Evolutionary conservation across 257 asterid genomes (phyloP), one percentile per base, ranked within the genome.

Genomic region (Ophiorrhiza pumila): DNA sequence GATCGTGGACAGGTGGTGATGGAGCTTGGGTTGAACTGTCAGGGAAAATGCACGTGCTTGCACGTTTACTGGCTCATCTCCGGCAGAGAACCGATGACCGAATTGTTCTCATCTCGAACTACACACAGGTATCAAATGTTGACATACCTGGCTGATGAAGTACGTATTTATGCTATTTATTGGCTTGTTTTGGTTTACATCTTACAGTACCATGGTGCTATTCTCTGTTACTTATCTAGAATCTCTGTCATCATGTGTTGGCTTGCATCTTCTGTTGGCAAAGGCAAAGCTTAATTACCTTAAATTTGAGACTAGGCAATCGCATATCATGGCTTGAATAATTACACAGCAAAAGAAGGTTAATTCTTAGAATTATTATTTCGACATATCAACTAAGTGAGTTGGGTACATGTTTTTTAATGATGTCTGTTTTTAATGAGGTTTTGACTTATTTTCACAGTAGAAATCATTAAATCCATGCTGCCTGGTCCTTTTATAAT

Each of bases 21-120:
- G 99, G 99, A 62, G 71, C 85, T 69, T 94, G 99, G 99, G 96
- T 94, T 82, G 97, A 94, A 82, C 85, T 94, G 79, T 94, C 99
- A 1, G 99, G 99, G 80, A 94, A 94, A 90, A 94, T 94, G 97
- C 93, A 91, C 42, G 95, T 94, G 71, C 86, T 94, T 80, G 95
- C 99, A 73, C 91, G 97, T 57, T 83, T 94, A 79, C 95, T 94
- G 74, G 95, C 92, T 81, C 97, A 90, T 66, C 97, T 94, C 71
- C 95, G 92, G 53, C 92, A 85, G 68, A 86, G 80, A 86, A 94
- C 97, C 47, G 96, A 91, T 80, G 99, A 94, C 79, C 86, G 97
- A 80, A 88, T 94, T 47, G 99, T 94, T 76, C 87, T 94, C 65
- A 97, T 94, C 80, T 94, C 99, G 78, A 94, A 94, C 79, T 94